Evolutionary conservation across 1,284 basidiomycete genomes (phyloP).

Genomic region (Kwoniella shivajii): DNA sequence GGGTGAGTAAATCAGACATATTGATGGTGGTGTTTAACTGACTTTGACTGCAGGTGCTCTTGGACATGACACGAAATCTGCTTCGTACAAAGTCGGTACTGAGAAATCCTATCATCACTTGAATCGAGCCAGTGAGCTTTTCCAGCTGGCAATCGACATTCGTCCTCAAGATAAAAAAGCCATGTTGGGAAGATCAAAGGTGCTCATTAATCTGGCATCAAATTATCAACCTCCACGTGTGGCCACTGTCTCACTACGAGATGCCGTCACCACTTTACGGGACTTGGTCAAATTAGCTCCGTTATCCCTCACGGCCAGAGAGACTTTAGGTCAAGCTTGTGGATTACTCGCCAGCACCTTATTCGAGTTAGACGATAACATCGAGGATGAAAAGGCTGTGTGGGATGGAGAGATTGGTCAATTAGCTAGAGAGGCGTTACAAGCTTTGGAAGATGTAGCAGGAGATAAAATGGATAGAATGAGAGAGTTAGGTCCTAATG

Average conservation of each 20-base stretch:
- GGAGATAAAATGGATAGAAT: slow-evolving; percentile 47
- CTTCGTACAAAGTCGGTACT: slow-evolving; percentile 38
- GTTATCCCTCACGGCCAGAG: slow-evolving; percentile 29
- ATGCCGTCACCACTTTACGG: slow-evolving; percentile 30
- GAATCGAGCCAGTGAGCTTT: slow-evolving; percentile 44
- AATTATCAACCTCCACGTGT: slow-evolving; percentile 36
- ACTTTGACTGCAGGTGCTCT: too few species aligned
- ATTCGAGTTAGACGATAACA: slow-evolving; percentile 30
- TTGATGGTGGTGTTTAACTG: background rate
- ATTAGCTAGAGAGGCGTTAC: slow-evolving; percentile 43
- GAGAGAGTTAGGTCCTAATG: slow-evolving; percentile 24
- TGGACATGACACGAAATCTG: slow-evolving; percentile 47
- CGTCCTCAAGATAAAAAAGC: slow-evolving; percentile 34
- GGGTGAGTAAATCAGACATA: slow-evolving; percentile 30
- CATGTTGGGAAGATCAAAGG: slow-evolving; percentile 40
- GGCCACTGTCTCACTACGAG: slow-evolving; percentile 35
- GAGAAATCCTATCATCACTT: slow-evolving; percentile 50
- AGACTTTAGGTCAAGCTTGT: slow-evolving; percentile 34
- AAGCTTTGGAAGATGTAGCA: slow-evolving; percentile 47
- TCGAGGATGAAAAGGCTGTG: slow-evolving; percentile 31
- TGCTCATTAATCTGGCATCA: slow-evolving; percentile 41
- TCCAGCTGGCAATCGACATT: slow-evolving; percentile 33
- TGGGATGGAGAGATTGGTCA: slow-evolving; percentile 42
- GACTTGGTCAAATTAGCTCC: slow-evolving; percentile 32
- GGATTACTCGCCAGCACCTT: slow-evolving; percentile 31